Evolutionary conservation across 768 basidiomycete genomes (phyloP), one percentile per base, ranked within the genome.

Genomic region (Dioszegia aurantiaca): DNA sequence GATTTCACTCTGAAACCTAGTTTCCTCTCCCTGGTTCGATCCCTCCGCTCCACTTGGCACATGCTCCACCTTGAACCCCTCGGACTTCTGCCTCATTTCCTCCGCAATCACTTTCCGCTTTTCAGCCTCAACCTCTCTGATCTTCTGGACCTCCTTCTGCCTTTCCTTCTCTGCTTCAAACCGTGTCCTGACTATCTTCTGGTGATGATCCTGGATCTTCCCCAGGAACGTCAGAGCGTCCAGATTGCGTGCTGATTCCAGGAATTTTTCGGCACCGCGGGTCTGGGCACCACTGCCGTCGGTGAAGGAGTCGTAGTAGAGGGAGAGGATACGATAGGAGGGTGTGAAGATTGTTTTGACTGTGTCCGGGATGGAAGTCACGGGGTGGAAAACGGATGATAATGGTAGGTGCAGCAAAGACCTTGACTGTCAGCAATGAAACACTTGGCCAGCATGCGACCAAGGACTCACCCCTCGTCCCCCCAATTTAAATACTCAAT

Each of bases 1-100:
- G 8, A 41, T 33, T 21, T 46, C 46, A 9, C 9, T 23, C 49
- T 45, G 4, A 28, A 19, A 49, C 8, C 47, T 47, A 44, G 16
- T 23, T 41, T 19, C 40, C 36, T 44, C 39, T 28, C 17, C n/a
- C n/a, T n/a, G n/a, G n/a, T n/a, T n/a, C n/a, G n/a, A n/a, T n/a
- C n/a, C 31, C 26, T 28, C 45, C 5, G 4, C 19, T 24, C 21
- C 31, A 1, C 19, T 19, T 5, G 30, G n/a, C 33, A 30, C 36
- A 3, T 14, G 88, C 2, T 86, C 85, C 4, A 82, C 84, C 59
- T 95, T 81, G 47, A 97, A 81, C 64, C 89, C 87, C 80, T 87
- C 89, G 3, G 90, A 86, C 0, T 89, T 91, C 93, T 91, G 94
- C 44, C 45, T 62, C 16, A 33, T 43, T 24, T 62, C 44, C 54